These are phyloP conservation scores for Tetraselmis chui DNA, from an alignment of 139 green algal species.

Conservation along the genomic window DNA sequence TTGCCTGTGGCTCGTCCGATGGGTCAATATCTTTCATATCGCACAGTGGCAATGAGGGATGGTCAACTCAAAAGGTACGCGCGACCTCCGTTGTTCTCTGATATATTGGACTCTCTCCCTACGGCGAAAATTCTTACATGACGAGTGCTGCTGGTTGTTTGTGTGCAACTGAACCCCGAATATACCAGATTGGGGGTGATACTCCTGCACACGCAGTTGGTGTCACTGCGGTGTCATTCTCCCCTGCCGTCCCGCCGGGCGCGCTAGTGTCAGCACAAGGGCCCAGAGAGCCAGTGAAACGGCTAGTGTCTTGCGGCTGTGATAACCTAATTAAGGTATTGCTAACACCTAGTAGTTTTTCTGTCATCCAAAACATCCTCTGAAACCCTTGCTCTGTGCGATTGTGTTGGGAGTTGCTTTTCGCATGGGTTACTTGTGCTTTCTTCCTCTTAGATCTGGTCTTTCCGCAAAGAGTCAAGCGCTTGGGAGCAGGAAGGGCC, in stretches of 20 bases:
- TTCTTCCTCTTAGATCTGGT: conserved; percentile 45
- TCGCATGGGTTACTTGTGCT: background rate
- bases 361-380: no score
- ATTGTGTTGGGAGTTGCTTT: background rate
- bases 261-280: conserved; percentile 44
- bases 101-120: no score
- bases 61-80: conserved; percentile 23
- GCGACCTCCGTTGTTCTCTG: no score
- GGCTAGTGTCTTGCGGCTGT: conserved; percentile 74
- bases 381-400: no score
- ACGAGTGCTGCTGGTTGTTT: no score
- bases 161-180: no score
- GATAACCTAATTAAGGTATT: conserved; percentile 82
- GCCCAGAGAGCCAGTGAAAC: conserved; percentile 36
- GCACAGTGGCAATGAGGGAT: conserved; percentile 17
- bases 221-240: conserved; percentile 81
- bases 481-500: conserved; percentile 66
- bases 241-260: conserved; percentile 62
- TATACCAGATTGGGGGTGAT: background rate
- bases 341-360: background rate
- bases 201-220: conserved; percentile 71
- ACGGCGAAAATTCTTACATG: no score
- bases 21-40: conserved; percentile 71
- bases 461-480: conserved; percentile 32
- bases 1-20: conserved; percentile 87